Evolutionary conservation across 2,329 filamentous ascomycete genomes (phyloP).

Genomic region (Passalora sequoiae): DNA sequence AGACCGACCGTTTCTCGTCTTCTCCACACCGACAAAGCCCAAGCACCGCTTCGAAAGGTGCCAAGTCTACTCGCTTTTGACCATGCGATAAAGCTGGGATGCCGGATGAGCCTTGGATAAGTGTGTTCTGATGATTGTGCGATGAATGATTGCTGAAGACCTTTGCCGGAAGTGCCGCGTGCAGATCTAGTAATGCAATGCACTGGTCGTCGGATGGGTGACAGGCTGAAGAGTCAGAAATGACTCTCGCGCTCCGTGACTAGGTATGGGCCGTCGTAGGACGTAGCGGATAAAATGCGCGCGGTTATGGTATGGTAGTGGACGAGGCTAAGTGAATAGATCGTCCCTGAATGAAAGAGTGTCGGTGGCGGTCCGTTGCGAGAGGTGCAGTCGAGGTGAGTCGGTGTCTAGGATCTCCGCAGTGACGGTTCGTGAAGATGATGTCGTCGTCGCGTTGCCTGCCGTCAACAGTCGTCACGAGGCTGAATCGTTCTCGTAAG

Average conservation of each 20-base stretch:
- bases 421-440: background rate
- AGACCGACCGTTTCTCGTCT: constrained; percentile 25
- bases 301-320: constrained; percentile 8
- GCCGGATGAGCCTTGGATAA: constrained; percentile 9
- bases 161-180: constrained; percentile 3
- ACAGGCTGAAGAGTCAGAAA: constrained; percentile 5
- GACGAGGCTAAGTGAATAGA: constrained; percentile 35
- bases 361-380: constrained; percentile 10
- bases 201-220: constrained; percentile 4
- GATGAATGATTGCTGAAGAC: constrained; percentile 10
- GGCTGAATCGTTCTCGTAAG: background rate
- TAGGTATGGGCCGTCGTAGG: constrained; percentile 1
- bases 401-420: constrained; percentile 3
- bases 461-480: background rate
- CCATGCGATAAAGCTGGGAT: constrained; percentile 20
- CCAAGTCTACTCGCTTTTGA: constrained; percentile 20
- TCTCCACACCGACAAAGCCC: constrained; percentile 25
- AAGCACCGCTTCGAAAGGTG: constrained; percentile 21
- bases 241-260: constrained; percentile 7
- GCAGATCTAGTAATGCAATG: constrained; percentile 8
- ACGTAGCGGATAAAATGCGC: constrained; percentile 3
- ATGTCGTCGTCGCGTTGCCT: background rate
- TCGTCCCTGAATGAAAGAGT: constrained; percentile 23
- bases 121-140: constrained; percentile 5
- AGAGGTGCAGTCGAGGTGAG: constrained; percentile 6